A percentile compares a stretch with the other conserved stretches of the same genome.
Evolutionary conservation across 2,329 filamentous ascomycete species (phyloP).

Genomic region (Lasiodiplodia sp.): DNA sequence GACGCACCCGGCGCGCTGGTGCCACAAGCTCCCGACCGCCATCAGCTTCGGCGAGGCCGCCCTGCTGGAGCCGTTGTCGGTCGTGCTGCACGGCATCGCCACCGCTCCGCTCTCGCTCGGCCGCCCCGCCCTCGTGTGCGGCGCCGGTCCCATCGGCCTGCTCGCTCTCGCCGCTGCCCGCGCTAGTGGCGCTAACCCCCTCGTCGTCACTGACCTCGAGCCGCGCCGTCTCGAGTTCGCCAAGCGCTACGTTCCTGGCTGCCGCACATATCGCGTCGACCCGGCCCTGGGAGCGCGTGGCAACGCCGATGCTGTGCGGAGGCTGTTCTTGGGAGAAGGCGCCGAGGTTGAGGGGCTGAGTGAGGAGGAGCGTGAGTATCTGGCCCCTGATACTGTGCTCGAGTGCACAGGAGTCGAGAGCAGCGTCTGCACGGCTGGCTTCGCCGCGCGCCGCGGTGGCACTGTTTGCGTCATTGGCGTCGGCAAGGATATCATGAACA

Average conservation of each 20-base stretch:
- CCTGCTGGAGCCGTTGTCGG: conserved; percentile 69
- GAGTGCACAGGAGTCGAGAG: conserved; percentile 73
- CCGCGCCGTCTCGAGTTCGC: conserved; percentile 64
- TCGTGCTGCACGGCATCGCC: conserved; percentile 68
- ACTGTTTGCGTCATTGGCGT: conserved; percentile 71
- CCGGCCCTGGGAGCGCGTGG: conserved; percentile 53
- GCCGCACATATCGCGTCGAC: conserved; percentile 63
- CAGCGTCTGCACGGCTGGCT: conserved; percentile 67
- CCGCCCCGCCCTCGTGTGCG: conserved; percentile 64
- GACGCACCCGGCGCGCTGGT: conserved; percentile 66
- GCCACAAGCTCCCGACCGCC: conserved; percentile 59
- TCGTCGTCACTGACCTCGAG: conserved; percentile 71
- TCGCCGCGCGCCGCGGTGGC: conserved; percentile 64
- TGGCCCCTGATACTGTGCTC: conserved; percentile 61
- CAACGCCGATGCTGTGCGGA: conserved; percentile 61
- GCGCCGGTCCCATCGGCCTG: conserved; percentile 70
- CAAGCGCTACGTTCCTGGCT: conserved; percentile 62
- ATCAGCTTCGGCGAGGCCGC: conserved; percentile 67
- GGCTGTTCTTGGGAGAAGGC: conserved; percentile 60
- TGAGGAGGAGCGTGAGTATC: conserved; percentile 51
- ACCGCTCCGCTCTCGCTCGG: conserved; percentile 63
- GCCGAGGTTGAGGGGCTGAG: conserved; percentile 62
- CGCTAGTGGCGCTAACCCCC: conserved; percentile 68
- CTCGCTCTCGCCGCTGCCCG: conserved; percentile 67
- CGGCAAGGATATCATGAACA: conserved; percentile 68